phyloP scores from a whole-genome alignment of 139 green algal genomes.

The Micractinium sp. region DNA sequence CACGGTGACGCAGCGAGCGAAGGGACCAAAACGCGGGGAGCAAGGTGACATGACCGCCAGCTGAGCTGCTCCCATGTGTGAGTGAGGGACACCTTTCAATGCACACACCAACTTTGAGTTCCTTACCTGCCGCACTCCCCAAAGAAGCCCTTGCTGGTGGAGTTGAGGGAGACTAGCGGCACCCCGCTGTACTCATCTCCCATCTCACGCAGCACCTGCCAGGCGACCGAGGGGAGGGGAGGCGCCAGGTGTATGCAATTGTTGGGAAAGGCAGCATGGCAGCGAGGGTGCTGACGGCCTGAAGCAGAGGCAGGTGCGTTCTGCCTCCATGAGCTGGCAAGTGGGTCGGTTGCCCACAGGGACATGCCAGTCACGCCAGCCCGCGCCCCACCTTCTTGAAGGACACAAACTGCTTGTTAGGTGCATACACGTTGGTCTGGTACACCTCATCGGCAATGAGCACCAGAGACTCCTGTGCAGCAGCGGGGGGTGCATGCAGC shows the following conservation, averaged over 20 bases:
- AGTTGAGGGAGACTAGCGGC: conserved; percentile 86
- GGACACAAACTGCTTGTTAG: conserved; percentile 75
- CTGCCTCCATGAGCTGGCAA: too few relatives aligned
- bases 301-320: too few relatives aligned
- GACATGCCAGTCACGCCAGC: too few relatives aligned
- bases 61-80: too few relatives aligned
- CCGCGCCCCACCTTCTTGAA: conserved; percentile 86
- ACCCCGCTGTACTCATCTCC: conserved; percentile 45
- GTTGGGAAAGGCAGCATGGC: not conserved
- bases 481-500: not conserved
- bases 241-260: not conserved
- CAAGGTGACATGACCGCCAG: too few relatives aligned
- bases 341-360: too few relatives aligned
- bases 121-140: conserved; percentile 86
- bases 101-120: too few relatives aligned
- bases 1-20: too few relatives aligned
- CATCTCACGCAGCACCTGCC: conserved; percentile 64
- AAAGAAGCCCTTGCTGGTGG: conserved; percentile 89
- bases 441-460: conserved; percentile 96
- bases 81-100: too few relatives aligned
- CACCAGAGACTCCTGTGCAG: conserved; percentile 72
- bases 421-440: conserved; percentile 93
- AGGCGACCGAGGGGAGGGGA: too few relatives aligned
- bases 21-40: too few relatives aligned
- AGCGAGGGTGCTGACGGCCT: too few relatives aligned